Base-by-base conservation (phyloP, 331 rosid species). In the Malus hybrid region DNA sequence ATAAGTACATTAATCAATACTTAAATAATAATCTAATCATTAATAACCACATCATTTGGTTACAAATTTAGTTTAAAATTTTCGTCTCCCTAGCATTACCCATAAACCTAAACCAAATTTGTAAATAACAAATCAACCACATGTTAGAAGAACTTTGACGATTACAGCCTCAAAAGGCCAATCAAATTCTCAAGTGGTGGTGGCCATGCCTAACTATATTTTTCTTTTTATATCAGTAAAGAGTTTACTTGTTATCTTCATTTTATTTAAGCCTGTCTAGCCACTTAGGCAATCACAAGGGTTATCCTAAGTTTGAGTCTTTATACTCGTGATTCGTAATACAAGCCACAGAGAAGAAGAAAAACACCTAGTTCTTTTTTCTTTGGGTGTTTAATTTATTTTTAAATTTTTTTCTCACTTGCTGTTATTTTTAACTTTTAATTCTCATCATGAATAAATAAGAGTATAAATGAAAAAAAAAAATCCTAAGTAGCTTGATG, bases 81-180 rank as follows among this genome's bases (percentile, higher is more conserved):
- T 36, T 36, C 2, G 0, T 36, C 3, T 39, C 4, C 4, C 44
- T 8, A 39, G 0, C 44, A 9, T 9, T 39, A 39, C 44, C 12
- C 44, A 39, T 39, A 39, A 39, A 39, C 44, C 12, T 8, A 39
- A 39, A 39, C 44, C 44, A 39, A 39, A 39, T 39, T 39, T 39
- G 69, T 31, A 80, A 67, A 31, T 39, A 55, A 64, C 74, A 65
- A 80, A 71, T 19, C 75, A 78, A 61, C 74, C 77, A 73, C 69
- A 81, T 73, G 83, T 66, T 76, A 44, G 73, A 79, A 69, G 86
- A 86, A 82, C 81, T 78, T 70, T 86, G 79, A 87, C 84, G 87
- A 84, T 86, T 81, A 81, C 71, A 84, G 63, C 80, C 76, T 81
- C 84, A 83, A 67, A 73, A 69, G 73, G 44, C 69, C 65, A 76